Evolutionary conservation across 2,329 filamentous ascomycete species (phyloP), one percentile per base, ranked within the genome.

Genomic region (Ophiostoma sp.): DNA sequence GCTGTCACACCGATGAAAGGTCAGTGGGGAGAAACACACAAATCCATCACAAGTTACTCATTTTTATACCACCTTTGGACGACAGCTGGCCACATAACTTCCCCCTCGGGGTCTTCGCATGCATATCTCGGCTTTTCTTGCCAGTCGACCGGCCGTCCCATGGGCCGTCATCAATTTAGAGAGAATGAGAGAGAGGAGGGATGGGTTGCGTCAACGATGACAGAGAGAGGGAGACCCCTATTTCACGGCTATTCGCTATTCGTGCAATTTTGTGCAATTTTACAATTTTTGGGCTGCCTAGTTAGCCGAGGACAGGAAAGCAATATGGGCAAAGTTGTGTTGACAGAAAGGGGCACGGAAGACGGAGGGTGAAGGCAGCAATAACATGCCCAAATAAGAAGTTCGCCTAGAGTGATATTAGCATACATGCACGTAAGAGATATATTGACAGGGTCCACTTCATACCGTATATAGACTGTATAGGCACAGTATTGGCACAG

Each of bases 71-170:
- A 31, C 19, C 22, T 28, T 66, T 15, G 33, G 59, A 42, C 17
- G 25, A 17, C 31, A 28, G 15, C 8, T 33, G 22, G 7, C 48
- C 15, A 15, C 50, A 22, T 15, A 12, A 19, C 1, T 64, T 28
- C 12, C 12, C 22, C 12, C 31, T 42, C 50, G 31, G 68, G 68
- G 22, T 59, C 33, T 15, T 45, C 48, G 22, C 22, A 42, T 42
- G 12, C 25, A 45, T 31, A 69, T 42, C 39, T 71, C 55, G 69
- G 69, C 36, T 63, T 61, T 71, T 71, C 69, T 48, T 71, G 69
- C 69, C 63, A 31, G 33, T 48, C n/a, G 63, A 25, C 22, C 39
- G 63, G 22, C 22, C 39, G 15, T 28, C 25, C 11, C 36, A 48
- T 12, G 52, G 39, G 52, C 55, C 69, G 68, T 28, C 5, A 36